Evolutionary conservation across 1,139 yeast genomes (phyloP).

Genomic region (Suzukiozyma palmioleophila): DNA sequence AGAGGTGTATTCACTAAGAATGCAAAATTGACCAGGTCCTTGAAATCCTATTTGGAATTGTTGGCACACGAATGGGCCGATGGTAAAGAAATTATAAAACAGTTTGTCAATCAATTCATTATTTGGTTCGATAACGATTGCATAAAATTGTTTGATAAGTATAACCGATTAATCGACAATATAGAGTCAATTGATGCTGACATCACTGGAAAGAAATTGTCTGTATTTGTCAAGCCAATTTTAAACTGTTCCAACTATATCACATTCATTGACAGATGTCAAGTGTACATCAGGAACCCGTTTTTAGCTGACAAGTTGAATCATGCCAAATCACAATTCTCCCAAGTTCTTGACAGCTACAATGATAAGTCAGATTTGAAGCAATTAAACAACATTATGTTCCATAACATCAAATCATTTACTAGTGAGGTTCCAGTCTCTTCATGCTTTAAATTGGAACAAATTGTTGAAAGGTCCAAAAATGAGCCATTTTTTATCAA

Average conservation of each 20-base stretch:
- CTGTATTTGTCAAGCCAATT: constrained; percentile 27
- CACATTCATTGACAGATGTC: constrained; percentile 23
- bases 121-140: constrained; percentile 36
- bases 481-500: constrained; percentile 18
- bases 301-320: constrained; percentile 33
- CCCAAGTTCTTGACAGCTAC: constrained; percentile 17
- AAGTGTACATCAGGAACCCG: constrained; percentile 31
- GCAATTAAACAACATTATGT: constrained; percentile 30
- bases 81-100: constrained; percentile 28
- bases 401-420: constrained; percentile 23
- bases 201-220: constrained; percentile 13
- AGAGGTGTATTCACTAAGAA: constrained; percentile 43
- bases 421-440: constrained; percentile 21
- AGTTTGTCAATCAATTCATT: constrained; percentile 36
- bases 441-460: constrained; percentile 35
- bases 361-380: constrained; percentile 13
- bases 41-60: constrained; percentile 16
- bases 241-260: constrained; percentile 29
- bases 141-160: constrained; percentile 30
- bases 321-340: constrained; percentile 15
- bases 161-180: constrained; percentile 13
- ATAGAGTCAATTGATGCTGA: constrained; percentile 9
- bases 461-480: constrained; percentile 33
- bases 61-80: constrained; percentile 13
- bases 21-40: constrained; percentile 23